Evolutionary conservation across 129 eudicot genomes (phyloP), one percentile per base, ranked within the genome.

Genomic region (Chrysanthemum makinoi): DNA sequence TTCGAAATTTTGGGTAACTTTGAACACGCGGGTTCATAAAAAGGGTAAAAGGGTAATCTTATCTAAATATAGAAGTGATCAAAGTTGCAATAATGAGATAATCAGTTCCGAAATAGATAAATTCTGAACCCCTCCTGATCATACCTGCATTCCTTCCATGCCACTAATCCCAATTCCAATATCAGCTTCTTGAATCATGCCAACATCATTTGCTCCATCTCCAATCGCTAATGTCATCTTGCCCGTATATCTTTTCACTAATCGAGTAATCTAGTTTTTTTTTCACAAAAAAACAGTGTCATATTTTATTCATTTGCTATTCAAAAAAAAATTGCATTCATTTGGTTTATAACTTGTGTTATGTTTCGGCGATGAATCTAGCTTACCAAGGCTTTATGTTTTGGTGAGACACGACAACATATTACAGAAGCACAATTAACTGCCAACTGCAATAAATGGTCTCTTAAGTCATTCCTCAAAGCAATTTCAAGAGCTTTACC

Each of bases 101-200:
- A 35, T 35, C 43, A 35, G 43, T 35, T 35, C 43, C 8, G 43
- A 35, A 35, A 35, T 5, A 35, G 43, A 35, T 35, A 35, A 35
- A 35, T 35, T 35, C 8, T 35, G 6, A 35, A 35, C 43, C 5
- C 43, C 43, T 22, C 16, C 44, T 49, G 61, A 62, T 73, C 71
- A 20, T 66, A 83, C 87, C 78, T 83, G 87, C 87, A 83, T 80
- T 83, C 87, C 87, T 83, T 83, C 87, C 84, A 83, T 76, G 75
- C 87, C 87, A 51, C 87, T 83, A 55, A 83, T 83, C 70, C 87
- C 87, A 33, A 83, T 69, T 26, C 43, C 43, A 35, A 35, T 35
- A 35, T 35, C 43, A 35, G 43, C 43, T 35, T 35, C 43, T 35
- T 35, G 43, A 35, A 35, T 35, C 43, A 35, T 35, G 43, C 43